Conservation (phyloP, 305 asterid genomes). For the Fraxinus latifolia region DNA sequence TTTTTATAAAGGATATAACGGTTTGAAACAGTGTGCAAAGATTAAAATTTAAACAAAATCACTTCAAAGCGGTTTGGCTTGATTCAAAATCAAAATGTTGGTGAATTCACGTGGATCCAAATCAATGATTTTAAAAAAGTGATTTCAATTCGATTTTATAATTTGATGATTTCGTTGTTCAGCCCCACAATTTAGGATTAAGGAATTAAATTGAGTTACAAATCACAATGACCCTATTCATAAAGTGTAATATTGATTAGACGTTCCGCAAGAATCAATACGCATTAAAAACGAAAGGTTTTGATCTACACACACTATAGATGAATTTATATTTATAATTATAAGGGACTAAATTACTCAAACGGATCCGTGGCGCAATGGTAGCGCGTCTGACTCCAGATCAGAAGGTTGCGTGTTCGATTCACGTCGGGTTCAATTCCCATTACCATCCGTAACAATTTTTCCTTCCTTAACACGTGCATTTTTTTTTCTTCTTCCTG, state of each 20-base stretch:
- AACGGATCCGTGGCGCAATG: slow-evolving; percentile 47
- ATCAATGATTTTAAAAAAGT: too few species aligned
- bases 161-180: too few species aligned
- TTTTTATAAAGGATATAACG: too few species aligned
- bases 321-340: too few species aligned
- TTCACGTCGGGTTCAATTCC: slow-evolving; percentile 88
- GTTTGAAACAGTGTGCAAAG: too few species aligned
- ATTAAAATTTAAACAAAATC: too few species aligned
- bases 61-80: too few species aligned
- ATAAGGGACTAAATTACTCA: too few species aligned
- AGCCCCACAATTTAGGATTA: background rate
- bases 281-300: background rate
- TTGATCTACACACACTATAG: background rate
- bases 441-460: background rate
- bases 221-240: background rate
- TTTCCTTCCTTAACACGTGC: background rate
- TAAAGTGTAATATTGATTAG: background rate
- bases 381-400: slow-evolving; percentile 97
- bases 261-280: background rate
- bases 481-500: background rate
- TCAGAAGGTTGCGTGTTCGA: slow-evolving; percentile 99
- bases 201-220: background rate
- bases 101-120: too few species aligned
- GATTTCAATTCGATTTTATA: too few species aligned
- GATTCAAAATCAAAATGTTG: too few species aligned